Evolutionary conservation across 2,329 filamentous ascomycete species (phyloP).

Genomic region (Scedosporium minutisporum): DNA sequence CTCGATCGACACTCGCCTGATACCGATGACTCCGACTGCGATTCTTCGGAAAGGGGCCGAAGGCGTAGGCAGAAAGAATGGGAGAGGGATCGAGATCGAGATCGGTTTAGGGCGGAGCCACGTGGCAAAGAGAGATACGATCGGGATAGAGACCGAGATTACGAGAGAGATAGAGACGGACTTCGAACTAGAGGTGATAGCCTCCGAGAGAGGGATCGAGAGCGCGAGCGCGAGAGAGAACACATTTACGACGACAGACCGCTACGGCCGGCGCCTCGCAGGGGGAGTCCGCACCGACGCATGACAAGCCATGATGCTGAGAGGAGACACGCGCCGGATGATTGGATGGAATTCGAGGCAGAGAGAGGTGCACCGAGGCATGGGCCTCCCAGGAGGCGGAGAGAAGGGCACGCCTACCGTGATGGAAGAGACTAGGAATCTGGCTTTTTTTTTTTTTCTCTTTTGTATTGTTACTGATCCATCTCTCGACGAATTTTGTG

Average conservation of each 20-base stretch:
- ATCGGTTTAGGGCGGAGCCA: not conserved
- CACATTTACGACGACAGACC: constrained; percentile 1
- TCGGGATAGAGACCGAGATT: constrained; percentile 5
- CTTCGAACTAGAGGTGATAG: not conserved
- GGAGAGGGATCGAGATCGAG: constrained; percentile 5
- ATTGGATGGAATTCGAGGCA: constrained; percentile 17
- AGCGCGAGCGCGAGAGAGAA: constrained; percentile 23
- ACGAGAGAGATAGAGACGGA: constrained; percentile 3
- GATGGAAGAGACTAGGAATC: constrained; percentile 11
- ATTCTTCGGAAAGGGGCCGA: constrained; percentile 1
- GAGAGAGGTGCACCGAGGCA: constrained; percentile 24
- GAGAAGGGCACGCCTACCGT: constrained; percentile 13
- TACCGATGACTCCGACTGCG: not conserved
- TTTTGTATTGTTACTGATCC: not conserved
- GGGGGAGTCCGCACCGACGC: not conserved
- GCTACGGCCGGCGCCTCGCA: not conserved
- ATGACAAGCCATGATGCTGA: not conserved
- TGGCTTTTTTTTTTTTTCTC: not conserved
- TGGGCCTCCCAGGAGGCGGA: constrained; percentile 22
- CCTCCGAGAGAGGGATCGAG: constrained; percentile 21
- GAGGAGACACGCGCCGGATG: not conserved
- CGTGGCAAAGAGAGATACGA: constrained; percentile 5
- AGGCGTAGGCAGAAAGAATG: constrained; percentile 1
- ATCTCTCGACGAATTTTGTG: not conserved
- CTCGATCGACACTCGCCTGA: not conserved